Evolutionary conservation across 352 stramenopile species (phyloP), one percentile per base, ranked within the genome.

Genomic region (Pythium folliculosum): DNA sequence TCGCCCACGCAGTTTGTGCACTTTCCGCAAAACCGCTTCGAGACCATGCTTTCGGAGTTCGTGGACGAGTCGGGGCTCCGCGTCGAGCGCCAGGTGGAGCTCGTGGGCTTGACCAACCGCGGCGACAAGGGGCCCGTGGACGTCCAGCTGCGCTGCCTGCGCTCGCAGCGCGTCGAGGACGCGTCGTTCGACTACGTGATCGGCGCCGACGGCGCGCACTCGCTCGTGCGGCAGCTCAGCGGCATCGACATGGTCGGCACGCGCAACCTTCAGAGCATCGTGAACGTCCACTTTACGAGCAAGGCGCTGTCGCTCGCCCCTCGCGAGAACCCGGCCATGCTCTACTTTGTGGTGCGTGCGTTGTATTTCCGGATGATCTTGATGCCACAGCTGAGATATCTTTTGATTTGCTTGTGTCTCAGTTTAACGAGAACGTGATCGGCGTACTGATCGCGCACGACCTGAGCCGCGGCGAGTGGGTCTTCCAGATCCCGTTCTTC

Each of bases 251-350:
- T 96, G 76, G 77, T 65, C 35, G 93, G 91, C 51, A 77, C 86
- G 9, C 58, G 67, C 44, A 91, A 91, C 43, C 61, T 98, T 21
- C 94, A 98, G 80, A 91, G 88, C 62, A 89, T 99, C 52, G 91
- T 97, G 17, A 99, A 98, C 71, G 84, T 99, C 19, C 95, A 99
- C 58, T 98, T 98, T 77, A 95, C 83, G 37, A 97, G 88, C 73
- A 77, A 82, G 54, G 65, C 78, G 32, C 71, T 95, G 10, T 89
- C 84, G 0, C 54, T 73, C 14, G 75, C 79, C 7, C 82, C 79
- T 5, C 60, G 77, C 7, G 77, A 92, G 51, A 85, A 92, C 59
- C 83, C 82, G 16, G 93, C 81, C 37, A 99, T 99, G 96, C 77
- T 99, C 37, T 97, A 98, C 76, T 98, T 98, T 69, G 76, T 98